Conservation (phyloP, 768 basidiomycete species). For the Amanita jacksonii region DNA sequence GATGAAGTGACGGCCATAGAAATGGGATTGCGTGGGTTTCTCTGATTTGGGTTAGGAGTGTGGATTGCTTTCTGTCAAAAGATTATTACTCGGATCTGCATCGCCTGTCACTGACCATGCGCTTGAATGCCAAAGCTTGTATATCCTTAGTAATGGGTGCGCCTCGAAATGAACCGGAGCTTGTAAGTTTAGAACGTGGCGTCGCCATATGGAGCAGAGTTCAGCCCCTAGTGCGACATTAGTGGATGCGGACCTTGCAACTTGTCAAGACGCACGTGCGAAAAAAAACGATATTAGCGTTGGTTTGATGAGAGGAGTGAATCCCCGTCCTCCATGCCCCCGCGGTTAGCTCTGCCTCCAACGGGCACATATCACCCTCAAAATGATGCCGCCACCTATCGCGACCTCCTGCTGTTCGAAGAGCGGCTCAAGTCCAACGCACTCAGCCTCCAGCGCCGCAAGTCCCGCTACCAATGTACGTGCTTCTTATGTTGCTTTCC, state of each 20-base stretch:
- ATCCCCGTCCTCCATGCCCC: slow-evolving; percentile 16
- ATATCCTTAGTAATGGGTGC: no score
- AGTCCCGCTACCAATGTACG: slow-evolving; percentile 76
- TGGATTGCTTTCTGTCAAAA: no score
- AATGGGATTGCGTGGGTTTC: no score
- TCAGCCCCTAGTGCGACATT: no score
- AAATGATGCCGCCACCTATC: slow-evolving; percentile 70
- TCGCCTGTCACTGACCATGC: no score
- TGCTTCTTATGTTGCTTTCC: slow-evolving; percentile 17
- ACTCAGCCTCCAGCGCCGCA: slow-evolving; percentile 66
- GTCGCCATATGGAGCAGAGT: no score
- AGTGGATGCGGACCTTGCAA: no score
- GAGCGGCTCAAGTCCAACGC: slow-evolving; percentile 95
- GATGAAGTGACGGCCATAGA: slow-evolving; percentile 52
- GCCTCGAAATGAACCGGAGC: no score
- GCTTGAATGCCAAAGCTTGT: no score
- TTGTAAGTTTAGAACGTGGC: no score
- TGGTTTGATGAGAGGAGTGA: neutral
- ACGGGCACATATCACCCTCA: slow-evolving; percentile 38
- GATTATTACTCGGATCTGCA: no score
- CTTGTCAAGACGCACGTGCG: slow-evolving; percentile 1
- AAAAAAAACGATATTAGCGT: neutral
- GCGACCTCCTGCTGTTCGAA: slow-evolving; percentile 88
- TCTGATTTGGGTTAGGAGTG: no score
- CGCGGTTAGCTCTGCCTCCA: slow-evolving; percentile 28